Conservation (phyloP, 345 rosid species). For the Eucalyptus leucophloia region DNA sequence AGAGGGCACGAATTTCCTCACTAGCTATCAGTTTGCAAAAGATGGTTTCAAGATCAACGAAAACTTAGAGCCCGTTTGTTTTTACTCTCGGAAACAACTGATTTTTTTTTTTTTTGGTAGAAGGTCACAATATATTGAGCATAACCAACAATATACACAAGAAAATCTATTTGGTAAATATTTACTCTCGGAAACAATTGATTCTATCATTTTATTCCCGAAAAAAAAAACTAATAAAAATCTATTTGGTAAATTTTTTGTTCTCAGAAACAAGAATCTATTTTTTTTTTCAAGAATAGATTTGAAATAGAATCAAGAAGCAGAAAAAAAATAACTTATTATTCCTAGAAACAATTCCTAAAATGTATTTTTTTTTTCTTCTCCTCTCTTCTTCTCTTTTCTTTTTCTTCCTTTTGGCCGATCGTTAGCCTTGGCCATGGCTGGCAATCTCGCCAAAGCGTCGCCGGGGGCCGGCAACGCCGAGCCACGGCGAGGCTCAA, state of each 20-base stretch:
- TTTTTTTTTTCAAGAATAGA: rapidly evolving
- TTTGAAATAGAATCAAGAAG: rapidly evolving
- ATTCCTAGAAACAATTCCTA: too few species aligned
- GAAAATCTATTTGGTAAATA: too few species aligned
- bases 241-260: too few species aligned
- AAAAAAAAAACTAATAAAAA: too few species aligned
- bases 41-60: not conserved
- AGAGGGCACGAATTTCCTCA: not conserved
- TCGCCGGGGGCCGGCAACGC: rapidly evolving
- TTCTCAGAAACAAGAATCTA: rapidly evolving
- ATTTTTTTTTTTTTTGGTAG: too few species aligned
- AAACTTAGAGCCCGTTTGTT: not conserved
- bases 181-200: rapidly evolving
- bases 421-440: rapidly evolving
- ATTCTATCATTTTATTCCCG: rapidly evolving
- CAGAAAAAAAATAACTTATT: too few species aligned
- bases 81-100: rapidly evolving
- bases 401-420: too few species aligned
- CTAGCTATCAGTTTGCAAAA: not conserved
- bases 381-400: too few species aligned
- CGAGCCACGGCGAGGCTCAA: rapidly evolving
- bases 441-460: rapidly evolving
- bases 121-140: too few species aligned
- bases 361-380: too few species aligned
- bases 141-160: too few species aligned